These are phyloP conservation scores for Xylariaceae sp. DNA, from an alignment of 2,329 filamentous ascomycete genomes.

Conservation along the genomic window DNA sequence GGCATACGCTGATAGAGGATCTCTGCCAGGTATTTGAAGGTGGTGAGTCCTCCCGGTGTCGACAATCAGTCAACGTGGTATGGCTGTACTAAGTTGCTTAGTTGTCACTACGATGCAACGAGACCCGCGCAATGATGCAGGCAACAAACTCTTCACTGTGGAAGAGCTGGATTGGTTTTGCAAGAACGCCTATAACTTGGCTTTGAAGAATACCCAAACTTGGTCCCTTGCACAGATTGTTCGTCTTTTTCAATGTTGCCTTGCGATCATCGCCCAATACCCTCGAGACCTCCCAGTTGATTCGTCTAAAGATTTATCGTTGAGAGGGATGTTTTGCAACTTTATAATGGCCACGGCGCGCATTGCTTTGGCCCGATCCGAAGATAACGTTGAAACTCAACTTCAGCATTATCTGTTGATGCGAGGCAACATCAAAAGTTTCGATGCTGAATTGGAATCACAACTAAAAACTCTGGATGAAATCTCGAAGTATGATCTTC, in stretches of 20 bases:
- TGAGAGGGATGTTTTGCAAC: conserved; percentile 69
- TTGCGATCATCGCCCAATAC: conserved; percentile 55
- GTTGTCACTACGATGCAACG: conserved; percentile 47
- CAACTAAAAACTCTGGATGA: conserved; percentile 45
- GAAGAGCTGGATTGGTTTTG: conserved; percentile 83
- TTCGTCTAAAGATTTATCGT: conserved; percentile 50
- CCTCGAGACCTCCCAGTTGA: conserved; percentile 48
- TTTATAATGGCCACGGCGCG: conserved; percentile 64
- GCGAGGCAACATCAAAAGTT: conserved; percentile 62
- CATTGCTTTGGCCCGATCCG: conserved; percentile 54
- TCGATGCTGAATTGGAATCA: conserved; percentile 51
- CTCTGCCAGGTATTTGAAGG: conserved; percentile 55
- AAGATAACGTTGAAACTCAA: conserved; percentile 53
- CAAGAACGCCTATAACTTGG: conserved; percentile 78
- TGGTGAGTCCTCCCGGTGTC: conserved; percentile 38
- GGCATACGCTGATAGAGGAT: conserved; percentile 44
- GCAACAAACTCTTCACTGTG: conserved; percentile 57
- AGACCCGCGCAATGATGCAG: conserved; percentile 43
- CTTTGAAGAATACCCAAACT: conserved; percentile 59
- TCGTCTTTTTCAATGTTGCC: conserved; percentile 58
- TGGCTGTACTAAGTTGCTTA: conserved; percentile 21
- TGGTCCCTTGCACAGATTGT: conserved; percentile 59
- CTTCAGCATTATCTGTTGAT: conserved; percentile 64
- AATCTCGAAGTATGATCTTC: conserved; percentile 54
- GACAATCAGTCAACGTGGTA: not conserved